Percentiles rank a stretch among this genome's conserved stretches.
Conservation (phyloP, 805 yeast genomes). For the Hemisphaericaspora nanyangensis region DNA sequence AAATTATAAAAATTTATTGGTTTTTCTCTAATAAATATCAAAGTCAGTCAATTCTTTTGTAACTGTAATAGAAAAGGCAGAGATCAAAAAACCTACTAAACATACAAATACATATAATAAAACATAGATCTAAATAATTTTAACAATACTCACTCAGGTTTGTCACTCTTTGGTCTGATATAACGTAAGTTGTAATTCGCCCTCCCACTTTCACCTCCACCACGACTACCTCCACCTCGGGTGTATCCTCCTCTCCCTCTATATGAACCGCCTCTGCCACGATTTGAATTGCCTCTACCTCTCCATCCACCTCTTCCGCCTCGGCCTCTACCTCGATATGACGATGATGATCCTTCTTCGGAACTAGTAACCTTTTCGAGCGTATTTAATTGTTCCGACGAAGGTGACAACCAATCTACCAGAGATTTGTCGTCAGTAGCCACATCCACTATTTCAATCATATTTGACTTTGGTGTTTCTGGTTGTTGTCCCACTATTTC, state of each 20-base stretch:
- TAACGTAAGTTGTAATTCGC: constrained; percentile 22
- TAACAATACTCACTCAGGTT: not conserved
- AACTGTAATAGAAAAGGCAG: too few relatives aligned
- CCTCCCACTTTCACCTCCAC: constrained; percentile 9
- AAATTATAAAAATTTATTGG: too few relatives aligned
- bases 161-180: constrained; percentile 14
- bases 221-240: constrained; percentile 8
- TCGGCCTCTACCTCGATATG: constrained; percentile 3
- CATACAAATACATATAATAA: too few relatives aligned
- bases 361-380: not conserved
- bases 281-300: not conserved
- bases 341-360: constrained; percentile 1
- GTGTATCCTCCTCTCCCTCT: constrained; percentile 9
- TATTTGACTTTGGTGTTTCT: not conserved
- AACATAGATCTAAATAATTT: too few relatives aligned
- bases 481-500: not conserved
- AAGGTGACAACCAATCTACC: not conserved
- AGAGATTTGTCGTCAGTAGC: not conserved
- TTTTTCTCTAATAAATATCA: too few relatives aligned
- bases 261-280: constrained; percentile 10
- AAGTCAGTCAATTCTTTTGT: too few relatives aligned
- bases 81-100: too few relatives aligned
- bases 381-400: not conserved
- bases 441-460: too few relatives aligned
- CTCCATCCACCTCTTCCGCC: constrained; percentile 5